Evolutionary conservation across 345 rosid genomes (phyloP).

Genomic region (Chamaenerion angustifolium): DNA sequence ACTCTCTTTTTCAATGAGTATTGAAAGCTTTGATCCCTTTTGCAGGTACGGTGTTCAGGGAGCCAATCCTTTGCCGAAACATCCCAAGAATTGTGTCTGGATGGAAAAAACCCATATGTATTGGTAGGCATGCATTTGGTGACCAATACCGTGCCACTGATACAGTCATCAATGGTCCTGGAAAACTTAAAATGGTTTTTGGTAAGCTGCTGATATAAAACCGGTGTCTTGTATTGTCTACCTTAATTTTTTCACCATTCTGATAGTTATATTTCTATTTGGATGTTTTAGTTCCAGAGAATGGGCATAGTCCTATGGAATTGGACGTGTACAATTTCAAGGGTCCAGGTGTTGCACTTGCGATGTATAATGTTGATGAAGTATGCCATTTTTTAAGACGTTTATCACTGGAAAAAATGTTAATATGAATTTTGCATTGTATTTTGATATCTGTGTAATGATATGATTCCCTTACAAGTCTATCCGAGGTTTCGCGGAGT

Average conservation of each 20-base stretch:
- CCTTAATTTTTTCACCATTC: slow-evolving; percentile 5
- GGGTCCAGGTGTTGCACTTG: slow-evolving; percentile 90
- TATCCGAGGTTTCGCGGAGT: slow-evolving; percentile 81
- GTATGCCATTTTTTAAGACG: slow-evolving; percentile 20
- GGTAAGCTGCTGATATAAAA: slow-evolving; percentile 31
- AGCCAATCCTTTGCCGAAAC: slow-evolving; percentile 80
- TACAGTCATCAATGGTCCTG: slow-evolving; percentile 58
- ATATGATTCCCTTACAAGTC: slow-evolving; percentile 36
- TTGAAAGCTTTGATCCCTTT: slow-evolving; percentile 6
- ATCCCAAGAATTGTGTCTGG: slow-evolving; percentile 87
- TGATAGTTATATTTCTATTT: slow-evolving; percentile 4
- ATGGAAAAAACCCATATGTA: slow-evolving; percentile 93
- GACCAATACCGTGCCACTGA: slow-evolving; percentile 98
- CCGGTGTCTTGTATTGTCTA: slow-evolving; percentile 2
- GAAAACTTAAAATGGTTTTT: slow-evolving; percentile 87
- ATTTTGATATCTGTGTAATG: slow-evolving; percentile 3
- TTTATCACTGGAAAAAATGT: neutral
- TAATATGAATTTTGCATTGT: neutral
- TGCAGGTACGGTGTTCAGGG: slow-evolving; percentile 90
- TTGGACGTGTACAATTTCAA: slow-evolving; percentile 70
- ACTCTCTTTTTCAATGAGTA: neutral
- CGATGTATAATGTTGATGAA: slow-evolving; percentile 97
- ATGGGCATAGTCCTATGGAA: slow-evolving; percentile 49
- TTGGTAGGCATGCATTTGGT: slow-evolving; percentile 99
- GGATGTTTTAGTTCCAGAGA: slow-evolving; percentile 47